Conservation (phyloP, 2,329 filamentous ascomycete species). For the Hysterium pulicare region DNA sequence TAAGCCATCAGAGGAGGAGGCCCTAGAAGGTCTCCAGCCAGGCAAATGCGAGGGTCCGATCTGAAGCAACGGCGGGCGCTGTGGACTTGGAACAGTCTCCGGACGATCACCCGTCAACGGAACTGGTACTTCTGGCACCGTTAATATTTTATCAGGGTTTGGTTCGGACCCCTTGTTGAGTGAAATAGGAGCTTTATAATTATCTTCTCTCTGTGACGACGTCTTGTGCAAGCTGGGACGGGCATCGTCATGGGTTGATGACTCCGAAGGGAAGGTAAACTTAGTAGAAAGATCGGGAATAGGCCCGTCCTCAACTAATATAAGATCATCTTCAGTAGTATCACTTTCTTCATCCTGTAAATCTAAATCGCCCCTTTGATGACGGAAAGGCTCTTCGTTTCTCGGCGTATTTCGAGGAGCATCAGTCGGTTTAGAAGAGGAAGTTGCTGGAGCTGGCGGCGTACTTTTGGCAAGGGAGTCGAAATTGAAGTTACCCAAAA, state of each 20-base stretch:
- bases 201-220: conserved; percentile 1
- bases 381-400: conserved; percentile 18
- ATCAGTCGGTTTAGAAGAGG: conserved; percentile 10
- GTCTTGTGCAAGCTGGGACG: neutral
- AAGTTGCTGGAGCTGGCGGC: conserved; percentile 15
- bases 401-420: conserved; percentile 18
- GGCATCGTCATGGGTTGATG: neutral
- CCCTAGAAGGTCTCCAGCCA: conserved; percentile 44
- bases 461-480: conserved; percentile 12
- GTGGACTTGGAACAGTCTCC: conserved; percentile 25
- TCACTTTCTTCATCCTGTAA: conserved; percentile 27
- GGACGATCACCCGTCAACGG: conserved; percentile 20
- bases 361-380: conserved; percentile 21
- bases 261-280: neutral
- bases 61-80: conserved; percentile 40
- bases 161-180: neutral
- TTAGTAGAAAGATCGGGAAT: conserved; percentile 11
- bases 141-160: neutral
- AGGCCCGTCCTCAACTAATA: conserved; percentile 22
- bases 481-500: conserved; percentile 15
- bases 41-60: conserved; percentile 48
- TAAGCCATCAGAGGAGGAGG: conserved; percentile 45
- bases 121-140: conserved; percentile 14
- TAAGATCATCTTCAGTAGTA: conserved; percentile 29
- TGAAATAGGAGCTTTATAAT: neutral